Evolutionary conservation across 257 asterid genomes (phyloP).

Genomic region (Fraxinus americana): DNA sequence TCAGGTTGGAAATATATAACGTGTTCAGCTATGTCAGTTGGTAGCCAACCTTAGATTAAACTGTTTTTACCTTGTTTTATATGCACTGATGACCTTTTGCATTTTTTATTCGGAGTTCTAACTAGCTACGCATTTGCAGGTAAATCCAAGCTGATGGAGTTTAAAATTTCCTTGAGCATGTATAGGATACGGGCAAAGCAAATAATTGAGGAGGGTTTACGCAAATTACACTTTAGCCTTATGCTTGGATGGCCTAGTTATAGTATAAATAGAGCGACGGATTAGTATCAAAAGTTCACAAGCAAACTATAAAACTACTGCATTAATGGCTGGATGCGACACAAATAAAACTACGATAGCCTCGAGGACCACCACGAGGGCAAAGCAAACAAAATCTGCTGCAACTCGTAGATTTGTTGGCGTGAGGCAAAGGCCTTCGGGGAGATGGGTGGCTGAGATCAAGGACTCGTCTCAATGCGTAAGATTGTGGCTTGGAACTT

Average conservation of each 20-base stretch:
- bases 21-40: slow-evolving; percentile 26
- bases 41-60: slow-evolving; percentile 30
- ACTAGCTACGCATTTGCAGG: slow-evolving; percentile 43
- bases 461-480: slow-evolving; percentile 48
- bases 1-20: too few species aligned
- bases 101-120: slow-evolving; percentile 37
- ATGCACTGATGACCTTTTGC: slow-evolving; percentile 20
- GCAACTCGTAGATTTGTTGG: slow-evolving; percentile 63
- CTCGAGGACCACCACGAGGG: slow-evolving; percentile 26
- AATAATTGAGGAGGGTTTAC: slow-evolving; percentile 44
- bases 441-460: too few species aligned
- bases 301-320: slow-evolving; percentile 16
- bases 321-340: slow-evolving; percentile 52
- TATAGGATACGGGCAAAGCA: slow-evolving; percentile 32
- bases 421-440: slow-evolving; percentile 71
- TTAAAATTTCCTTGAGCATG: too few species aligned
- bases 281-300: slow-evolving; percentile 18
- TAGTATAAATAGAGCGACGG: slow-evolving; percentile 37
- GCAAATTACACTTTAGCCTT: slow-evolving; percentile 26
- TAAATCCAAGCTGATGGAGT: slow-evolving; percentile 29
- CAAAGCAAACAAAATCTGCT: slow-evolving; percentile 35
- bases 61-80: slow-evolving; percentile 15
- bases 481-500: slow-evolving; percentile 86
- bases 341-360: slow-evolving; percentile 32
- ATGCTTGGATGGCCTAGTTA: slow-evolving; percentile 2